Evolutionary conservation across 768 basidiomycete genomes (phyloP).

Genomic region (Hygrophorus pudorinus): DNA sequence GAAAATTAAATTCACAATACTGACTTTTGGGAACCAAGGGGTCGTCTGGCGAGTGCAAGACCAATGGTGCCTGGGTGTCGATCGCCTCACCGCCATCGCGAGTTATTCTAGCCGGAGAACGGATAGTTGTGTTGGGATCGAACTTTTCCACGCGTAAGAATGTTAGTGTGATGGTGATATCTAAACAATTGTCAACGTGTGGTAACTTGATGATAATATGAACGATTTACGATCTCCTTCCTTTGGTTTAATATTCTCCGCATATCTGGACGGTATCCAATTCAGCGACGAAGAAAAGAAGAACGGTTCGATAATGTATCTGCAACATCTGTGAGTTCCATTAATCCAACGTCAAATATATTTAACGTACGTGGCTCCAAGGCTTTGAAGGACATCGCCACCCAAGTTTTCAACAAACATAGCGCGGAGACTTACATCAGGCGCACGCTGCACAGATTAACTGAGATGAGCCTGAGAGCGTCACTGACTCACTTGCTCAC

Average conservation of each 20-base stretch:
- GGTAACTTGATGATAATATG: background rate
- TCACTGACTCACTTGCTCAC: constrained; percentile 7
- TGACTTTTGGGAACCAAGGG: constrained; percentile 7
- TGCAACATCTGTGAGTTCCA: constrained; percentile 3
- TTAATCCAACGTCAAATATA: background rate
- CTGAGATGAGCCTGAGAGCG: constrained; percentile 42
- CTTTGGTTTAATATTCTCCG: constrained; percentile 31
- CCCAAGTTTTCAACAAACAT: too few relatives aligned
- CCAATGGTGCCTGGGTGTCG: constrained; percentile 4
- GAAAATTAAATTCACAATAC: constrained; percentile 3
- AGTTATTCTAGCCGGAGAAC: background rate
- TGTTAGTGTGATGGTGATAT: constrained; percentile 45
- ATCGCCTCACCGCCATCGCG: background rate
- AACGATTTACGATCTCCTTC: constrained; percentile 29
- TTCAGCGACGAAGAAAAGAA: constrained; percentile 55
- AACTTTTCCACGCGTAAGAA: constrained; percentile 35
- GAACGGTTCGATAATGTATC: constrained; percentile 51
- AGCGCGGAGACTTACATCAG: too few relatives aligned
- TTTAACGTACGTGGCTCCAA: constrained; percentile 33
- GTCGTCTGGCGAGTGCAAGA: background rate
- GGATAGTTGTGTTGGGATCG: constrained; percentile 8
- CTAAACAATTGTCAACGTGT: constrained; percentile 17
- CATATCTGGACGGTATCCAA: constrained; percentile 60
- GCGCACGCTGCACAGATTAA: constrained; percentile 37
- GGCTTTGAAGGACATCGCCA: constrained; percentile 44